These are phyloP conservation scores for Chrysoporthe puriensis DNA, from an alignment of 2,329 filamentous ascomycete species.

Conservation along the genomic window DNA sequence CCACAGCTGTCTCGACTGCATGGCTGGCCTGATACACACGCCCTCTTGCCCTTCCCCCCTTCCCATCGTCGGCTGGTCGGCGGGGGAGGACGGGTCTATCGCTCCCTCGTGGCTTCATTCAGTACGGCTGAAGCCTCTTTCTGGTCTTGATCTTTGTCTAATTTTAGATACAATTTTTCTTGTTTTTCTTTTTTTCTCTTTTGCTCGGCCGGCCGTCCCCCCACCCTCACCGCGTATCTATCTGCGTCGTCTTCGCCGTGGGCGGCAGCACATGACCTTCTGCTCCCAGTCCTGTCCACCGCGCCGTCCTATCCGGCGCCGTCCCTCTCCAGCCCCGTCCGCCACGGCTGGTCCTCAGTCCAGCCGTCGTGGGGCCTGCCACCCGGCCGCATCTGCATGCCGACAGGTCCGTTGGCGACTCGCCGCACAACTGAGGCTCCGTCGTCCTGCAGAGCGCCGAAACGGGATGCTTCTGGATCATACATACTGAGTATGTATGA, in stretches of 20 bases:
- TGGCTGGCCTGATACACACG: constrained; percentile 15
- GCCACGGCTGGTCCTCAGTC: neutral
- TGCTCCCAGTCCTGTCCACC: neutral
- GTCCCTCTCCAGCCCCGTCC: neutral
- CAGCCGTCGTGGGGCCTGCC: constrained; percentile 5
- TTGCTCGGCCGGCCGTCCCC: neutral
- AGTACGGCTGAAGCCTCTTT: neutral
- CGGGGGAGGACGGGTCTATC: too few species aligned
- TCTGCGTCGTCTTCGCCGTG: neutral
- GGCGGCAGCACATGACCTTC: neutral
- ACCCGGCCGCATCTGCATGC: neutral
- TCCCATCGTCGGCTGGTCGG: neutral
- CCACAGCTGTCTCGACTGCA: constrained; percentile 18
- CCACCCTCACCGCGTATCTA: neutral
- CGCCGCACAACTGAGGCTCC: neutral
- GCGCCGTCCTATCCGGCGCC: neutral
- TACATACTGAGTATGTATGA: constrained; percentile 10
- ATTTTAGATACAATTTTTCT: neutral
- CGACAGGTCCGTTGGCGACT: neutral
- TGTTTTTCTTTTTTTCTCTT: too few species aligned
- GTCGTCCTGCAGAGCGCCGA: constrained; percentile 1
- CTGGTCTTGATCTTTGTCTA: too few species aligned
- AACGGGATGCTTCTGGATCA: neutral
- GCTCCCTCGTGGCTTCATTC: too few species aligned
- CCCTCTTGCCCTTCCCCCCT: neutral